Evolutionary conservation across 768 basidiomycete species (phyloP).

Genomic region (Chalciporus sphaerocephalus): DNA sequence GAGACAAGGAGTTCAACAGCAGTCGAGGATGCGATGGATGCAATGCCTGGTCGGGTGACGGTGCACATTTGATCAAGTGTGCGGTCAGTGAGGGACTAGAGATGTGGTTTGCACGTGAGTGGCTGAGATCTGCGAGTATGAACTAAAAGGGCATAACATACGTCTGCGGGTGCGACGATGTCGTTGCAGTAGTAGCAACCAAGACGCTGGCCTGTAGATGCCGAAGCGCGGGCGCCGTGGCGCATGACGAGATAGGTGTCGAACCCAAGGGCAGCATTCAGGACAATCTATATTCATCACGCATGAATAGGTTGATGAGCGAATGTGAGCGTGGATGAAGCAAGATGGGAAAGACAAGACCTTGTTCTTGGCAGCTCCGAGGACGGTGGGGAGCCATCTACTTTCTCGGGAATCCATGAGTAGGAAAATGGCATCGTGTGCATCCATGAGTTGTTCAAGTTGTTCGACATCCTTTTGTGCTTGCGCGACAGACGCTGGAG

Average conservation of each 20-base stretch:
- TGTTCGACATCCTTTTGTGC: constrained; percentile 61
- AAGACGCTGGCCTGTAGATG: constrained; percentile 40
- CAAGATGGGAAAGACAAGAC: constrained; percentile 34
- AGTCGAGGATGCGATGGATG: constrained; percentile 85
- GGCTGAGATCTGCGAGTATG: neutral
- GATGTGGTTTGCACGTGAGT: neutral
- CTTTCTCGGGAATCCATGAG: constrained; percentile 99
- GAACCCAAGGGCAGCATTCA: constrained; percentile 94
- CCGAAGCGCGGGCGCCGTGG: constrained; percentile 64
- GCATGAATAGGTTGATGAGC: neutral
- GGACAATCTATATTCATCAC: constrained; percentile 57
- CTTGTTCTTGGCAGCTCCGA: constrained; percentile 83
- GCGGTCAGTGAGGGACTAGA: constrained; percentile 71
- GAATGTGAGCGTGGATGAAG: neutral
- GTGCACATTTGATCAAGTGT: constrained; percentile 99
- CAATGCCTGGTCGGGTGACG: constrained; percentile 91
- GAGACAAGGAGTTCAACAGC: constrained; percentile 92
- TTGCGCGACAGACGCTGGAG: constrained; percentile 51
- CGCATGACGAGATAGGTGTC: constrained; percentile 97
- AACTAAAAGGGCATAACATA: constrained; percentile 38
- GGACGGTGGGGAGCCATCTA: constrained; percentile 90
- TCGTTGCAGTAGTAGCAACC: constrained; percentile 99
- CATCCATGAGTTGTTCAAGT: constrained; percentile 74
- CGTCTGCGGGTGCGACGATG: constrained; percentile 93
- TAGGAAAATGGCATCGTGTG: constrained; percentile 87